phyloP scores from a whole-genome alignment of 768 basidiomycete species.

The Pisolithus tinctorius region DNA sequence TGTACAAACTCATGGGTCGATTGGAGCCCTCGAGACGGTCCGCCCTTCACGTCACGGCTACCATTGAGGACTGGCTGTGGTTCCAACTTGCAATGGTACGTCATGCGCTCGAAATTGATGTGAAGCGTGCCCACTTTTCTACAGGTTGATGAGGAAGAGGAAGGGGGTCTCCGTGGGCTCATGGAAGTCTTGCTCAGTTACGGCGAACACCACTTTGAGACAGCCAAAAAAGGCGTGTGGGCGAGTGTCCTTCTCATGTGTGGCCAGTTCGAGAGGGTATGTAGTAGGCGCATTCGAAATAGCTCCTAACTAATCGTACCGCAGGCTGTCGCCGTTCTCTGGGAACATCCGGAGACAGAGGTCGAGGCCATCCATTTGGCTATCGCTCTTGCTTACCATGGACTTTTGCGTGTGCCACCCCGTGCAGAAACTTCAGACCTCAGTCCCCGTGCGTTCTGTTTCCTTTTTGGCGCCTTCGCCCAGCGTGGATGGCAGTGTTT shows the following conservation, averaged over 20 bases:
- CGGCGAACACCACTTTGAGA: conserved; percentile 78
- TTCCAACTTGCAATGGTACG: conserved; percentile 84
- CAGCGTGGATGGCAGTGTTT: not conserved
- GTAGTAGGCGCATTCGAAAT: conserved; percentile 16
- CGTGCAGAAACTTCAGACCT: conserved; percentile 79
- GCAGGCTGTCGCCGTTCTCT: conserved; percentile 85
- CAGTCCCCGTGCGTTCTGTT: conserved; percentile 57
- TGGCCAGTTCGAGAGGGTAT: conserved; percentile 89
- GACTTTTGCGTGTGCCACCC: conserved; percentile 77
- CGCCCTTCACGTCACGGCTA: conserved; percentile 78
- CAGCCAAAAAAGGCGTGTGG: conserved; percentile 64
- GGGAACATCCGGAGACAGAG: conserved; percentile 81
- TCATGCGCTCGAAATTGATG: not conserved
- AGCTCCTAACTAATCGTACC: not conserved
- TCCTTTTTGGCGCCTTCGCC: not conserved
- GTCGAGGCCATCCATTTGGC: conserved; percentile 94
- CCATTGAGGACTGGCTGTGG: conserved; percentile 99
- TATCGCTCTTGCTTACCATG: conserved; percentile 89
- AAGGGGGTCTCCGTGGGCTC: conserved; percentile 64
- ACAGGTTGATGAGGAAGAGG: conserved; percentile 77
- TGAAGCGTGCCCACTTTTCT: conserved; percentile 1
- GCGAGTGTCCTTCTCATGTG: conserved; percentile 81
- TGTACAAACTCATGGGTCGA: conserved; percentile 94
- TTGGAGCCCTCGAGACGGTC: conserved; percentile 77
- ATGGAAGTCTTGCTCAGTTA: conserved; percentile 72